Base-by-base conservation (phyloP, 2,329 filamentous ascomycete genomes). In the Aspergillus sergii region DNA sequence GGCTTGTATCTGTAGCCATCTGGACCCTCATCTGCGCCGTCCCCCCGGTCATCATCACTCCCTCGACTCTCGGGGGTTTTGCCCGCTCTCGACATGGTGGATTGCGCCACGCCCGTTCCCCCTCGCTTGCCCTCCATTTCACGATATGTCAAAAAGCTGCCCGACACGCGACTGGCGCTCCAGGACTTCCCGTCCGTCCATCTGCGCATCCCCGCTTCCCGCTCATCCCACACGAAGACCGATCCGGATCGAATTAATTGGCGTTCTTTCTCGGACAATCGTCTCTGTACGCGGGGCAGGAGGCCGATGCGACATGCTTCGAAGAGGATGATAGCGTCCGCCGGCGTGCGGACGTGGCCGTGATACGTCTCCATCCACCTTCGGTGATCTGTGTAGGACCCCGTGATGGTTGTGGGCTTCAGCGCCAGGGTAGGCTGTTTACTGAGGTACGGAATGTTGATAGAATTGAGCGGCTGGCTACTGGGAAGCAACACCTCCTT, bases 141-240 rank as follows among this genome's bases (percentile, higher is more conserved):
- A 45, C 95, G 87, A 75, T 99, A 99, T 9, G 95, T 98, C 64
- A 99, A 80, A 77, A 99, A 99, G 81, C 95, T 98, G 58, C 95
- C 95, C 0, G 94, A 98, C 0, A 99, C 95, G 66, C 95, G 88
- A 80, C 94, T 98, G 39, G 95, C 95, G 75, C 94, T 98, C 95
- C 95, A 99, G 41, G 94, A 98, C 79, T 99, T 99, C 61, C 95
- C 95, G 72, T 99, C 95, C 0, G 95, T 99, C 95, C 95, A 99
- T 78, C 95, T 86, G 73, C 95, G 87, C 95, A 99, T 99, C 69
- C 95, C 95, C 12, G 95, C 95, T 82, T 99, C 95, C 71, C 94
- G 86, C 83, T 99, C 95, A 78, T 99, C 95, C 95, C 95, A 99
- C n/a, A 99, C 95, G 73, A 98, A 99, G 4, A 99, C 94, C 0